Percentiles rank a stretch among this genome's conserved stretches.
Evolutionary conservation across 345 rosid species (phyloP).

Genomic region (Eutrema japonicum): DNA sequence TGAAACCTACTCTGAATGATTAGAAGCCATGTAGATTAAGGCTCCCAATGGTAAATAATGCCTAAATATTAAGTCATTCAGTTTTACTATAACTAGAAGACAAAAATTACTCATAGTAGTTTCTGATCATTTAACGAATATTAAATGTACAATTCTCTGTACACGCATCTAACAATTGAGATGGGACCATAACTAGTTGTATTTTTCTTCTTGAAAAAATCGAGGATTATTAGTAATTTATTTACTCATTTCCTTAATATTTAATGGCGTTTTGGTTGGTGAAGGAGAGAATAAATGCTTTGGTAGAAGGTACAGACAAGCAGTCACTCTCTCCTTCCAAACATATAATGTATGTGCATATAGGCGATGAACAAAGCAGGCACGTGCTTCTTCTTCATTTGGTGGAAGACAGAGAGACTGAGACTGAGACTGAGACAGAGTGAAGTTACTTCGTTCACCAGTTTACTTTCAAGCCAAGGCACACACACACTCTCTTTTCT

Average conservation of each 20-base stretch:
- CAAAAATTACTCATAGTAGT: background rate
- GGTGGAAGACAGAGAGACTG: conserved; percentile 41
- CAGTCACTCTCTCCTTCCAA: conserved; percentile 30
- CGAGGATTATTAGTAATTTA: background rate
- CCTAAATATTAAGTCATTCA: background rate
- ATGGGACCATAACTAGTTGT: conserved; percentile 38
- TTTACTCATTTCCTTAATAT: conserved; percentile 1
- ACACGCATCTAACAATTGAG: conserved; percentile 7
- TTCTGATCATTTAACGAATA: conserved; percentile 15
- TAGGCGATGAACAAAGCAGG: conserved; percentile 33
- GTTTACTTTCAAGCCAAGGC: conserved; percentile 46
- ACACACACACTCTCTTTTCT: background rate
- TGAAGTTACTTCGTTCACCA: conserved; percentile 13
- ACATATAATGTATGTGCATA: conserved; percentile 13
- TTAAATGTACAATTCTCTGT: conserved; percentile 11
- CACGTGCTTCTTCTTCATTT: conserved; percentile 46
- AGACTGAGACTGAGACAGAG: conserved; percentile 22
- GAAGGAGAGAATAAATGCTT: conserved; percentile 46
- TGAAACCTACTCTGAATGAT: conserved; percentile 6
- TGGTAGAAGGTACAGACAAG: conserved; percentile 47
- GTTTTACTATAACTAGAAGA: background rate
- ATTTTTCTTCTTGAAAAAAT: conserved; percentile 3
- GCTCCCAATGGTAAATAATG: too few species aligned
- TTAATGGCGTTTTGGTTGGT: conserved; percentile 37
- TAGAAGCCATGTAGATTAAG: background rate